Evolutionary conservation across 139 green algal species (phyloP).

Genomic region (Zygnema cylindricum): DNA sequence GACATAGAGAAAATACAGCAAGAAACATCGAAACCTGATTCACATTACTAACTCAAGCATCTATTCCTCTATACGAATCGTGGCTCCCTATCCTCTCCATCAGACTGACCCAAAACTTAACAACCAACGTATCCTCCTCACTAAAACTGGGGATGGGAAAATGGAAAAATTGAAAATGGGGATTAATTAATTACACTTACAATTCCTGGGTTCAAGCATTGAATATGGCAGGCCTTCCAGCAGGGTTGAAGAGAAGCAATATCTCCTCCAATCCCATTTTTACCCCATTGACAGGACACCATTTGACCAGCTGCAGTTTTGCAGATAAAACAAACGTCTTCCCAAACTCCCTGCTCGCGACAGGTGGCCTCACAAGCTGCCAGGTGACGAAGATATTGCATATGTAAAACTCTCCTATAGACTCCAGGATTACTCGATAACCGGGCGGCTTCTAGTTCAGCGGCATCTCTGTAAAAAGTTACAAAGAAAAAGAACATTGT

Average conservation of each 20-base stretch:
- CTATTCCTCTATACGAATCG: too few relatives aligned
- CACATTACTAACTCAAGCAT: not conserved
- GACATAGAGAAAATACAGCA: not conserved
- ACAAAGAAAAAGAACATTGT: too few relatives aligned
- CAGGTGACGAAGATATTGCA: not conserved
- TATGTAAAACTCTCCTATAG: not conserved
- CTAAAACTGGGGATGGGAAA: too few relatives aligned
- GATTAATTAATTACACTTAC: not conserved
- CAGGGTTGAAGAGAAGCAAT: not conserved
- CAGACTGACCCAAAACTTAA: too few relatives aligned
- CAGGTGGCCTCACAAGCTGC: slow-evolving; percentile 13
- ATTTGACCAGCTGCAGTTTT: not conserved
- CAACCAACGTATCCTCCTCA: too few relatives aligned
- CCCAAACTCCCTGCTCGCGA: not conserved
- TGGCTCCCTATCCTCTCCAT: too few relatives aligned
- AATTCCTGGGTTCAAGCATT: not conserved
- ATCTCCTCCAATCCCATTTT: not conserved
- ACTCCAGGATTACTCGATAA: not conserved
- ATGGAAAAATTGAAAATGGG: too few relatives aligned
- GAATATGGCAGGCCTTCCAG: slow-evolving; percentile 19
- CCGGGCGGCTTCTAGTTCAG: not conserved
- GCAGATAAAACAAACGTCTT: slow-evolving; percentile 12
- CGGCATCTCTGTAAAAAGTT: not conserved
- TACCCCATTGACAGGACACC: not conserved
- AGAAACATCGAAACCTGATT: not conserved